A percentile compares a stretch with the other conserved stretches of the same genome.
Conservation (phyloP, 441 rosid genomes). For the Erodium chrysanthum region DNA sequence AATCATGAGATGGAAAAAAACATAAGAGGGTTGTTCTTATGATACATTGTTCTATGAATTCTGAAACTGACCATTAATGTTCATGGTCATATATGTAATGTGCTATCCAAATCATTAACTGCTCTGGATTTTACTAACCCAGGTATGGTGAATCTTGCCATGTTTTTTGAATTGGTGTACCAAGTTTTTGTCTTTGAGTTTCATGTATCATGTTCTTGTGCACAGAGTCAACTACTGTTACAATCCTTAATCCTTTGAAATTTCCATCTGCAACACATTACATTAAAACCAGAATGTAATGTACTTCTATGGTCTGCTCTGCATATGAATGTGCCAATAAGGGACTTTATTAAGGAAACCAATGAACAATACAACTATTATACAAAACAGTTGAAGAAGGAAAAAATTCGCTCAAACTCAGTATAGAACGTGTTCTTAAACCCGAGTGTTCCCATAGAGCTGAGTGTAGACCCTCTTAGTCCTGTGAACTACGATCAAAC, state of each 20-base stretch:
- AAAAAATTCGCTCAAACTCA: too few relatives aligned
- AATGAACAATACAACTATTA: too few relatives aligned
- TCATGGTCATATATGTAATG: neutral
- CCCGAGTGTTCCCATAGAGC: conserved; percentile 25
- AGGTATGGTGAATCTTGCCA: neutral
- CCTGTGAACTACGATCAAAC: conserved; percentile 40
- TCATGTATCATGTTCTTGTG: conserved; percentile 23
- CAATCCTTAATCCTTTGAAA: too few relatives aligned
- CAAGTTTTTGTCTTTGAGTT: neutral
- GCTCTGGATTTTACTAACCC: neutral
- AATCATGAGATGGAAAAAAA: neutral
- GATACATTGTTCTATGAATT: too few relatives aligned
- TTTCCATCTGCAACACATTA: too few relatives aligned
- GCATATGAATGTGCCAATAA: too few relatives aligned
- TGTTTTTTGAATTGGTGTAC: neutral
- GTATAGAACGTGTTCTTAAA: too few relatives aligned
- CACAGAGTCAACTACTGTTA: too few relatives aligned
- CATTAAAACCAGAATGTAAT: too few relatives aligned
- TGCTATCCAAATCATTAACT: neutral
- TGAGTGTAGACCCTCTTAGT: conserved; percentile 41
- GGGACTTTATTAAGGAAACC: neutral
- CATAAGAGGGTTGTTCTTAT: neutral
- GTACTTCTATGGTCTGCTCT: too few relatives aligned
- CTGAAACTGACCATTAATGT: neutral
- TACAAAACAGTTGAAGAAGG: too few relatives aligned